phyloP scores from a whole-genome alignment of 768 basidiomycete genomes.

The Trametes punicea region DNA sequence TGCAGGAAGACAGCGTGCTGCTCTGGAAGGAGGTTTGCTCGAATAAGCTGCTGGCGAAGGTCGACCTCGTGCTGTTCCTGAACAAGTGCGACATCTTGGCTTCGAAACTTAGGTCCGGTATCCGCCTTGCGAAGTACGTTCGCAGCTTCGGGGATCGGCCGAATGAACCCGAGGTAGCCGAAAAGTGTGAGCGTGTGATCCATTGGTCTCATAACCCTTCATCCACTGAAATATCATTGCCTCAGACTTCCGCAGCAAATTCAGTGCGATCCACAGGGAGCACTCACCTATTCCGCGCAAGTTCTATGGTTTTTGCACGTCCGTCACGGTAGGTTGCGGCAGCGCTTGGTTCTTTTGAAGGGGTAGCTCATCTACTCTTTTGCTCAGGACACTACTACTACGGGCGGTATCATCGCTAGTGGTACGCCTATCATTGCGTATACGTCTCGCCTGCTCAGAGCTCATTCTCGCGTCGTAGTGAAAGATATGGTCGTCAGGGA shows the following conservation, averaged over 20 bases:
- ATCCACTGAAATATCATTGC: background rate
- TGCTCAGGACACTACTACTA: conserved; percentile 61
- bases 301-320: conserved; percentile 77
- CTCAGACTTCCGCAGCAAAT: conserved; percentile 65
- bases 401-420: conserved; percentile 72
- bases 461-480: conserved; percentile 37
- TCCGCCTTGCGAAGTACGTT: conserved; percentile 63
- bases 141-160: conserved; percentile 65
- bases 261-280: conserved; percentile 72
- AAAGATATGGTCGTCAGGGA: conserved; percentile 81
- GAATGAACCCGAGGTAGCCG: conserved; percentile 67
- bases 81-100: conserved; percentile 80
- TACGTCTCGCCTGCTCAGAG: background rate
- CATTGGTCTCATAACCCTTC: background rate
- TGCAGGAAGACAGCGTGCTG: conserved; percentile 71
- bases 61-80: conserved; percentile 75
- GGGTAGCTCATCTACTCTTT: background rate
- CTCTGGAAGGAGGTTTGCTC: conserved; percentile 73
- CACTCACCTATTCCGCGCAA: conserved; percentile 71
- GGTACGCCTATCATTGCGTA: conserved; percentile 41
- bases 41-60: conserved; percentile 65
- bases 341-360: background rate
- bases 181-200: conserved; percentile 50
- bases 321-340: conserved; percentile 53
- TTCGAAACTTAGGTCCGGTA: conserved; percentile 60